These are phyloP conservation scores for Lasiodiplodia sp. DNA, from an alignment of 2,329 filamentous ascomycete species.

Conservation along the genomic window DNA sequence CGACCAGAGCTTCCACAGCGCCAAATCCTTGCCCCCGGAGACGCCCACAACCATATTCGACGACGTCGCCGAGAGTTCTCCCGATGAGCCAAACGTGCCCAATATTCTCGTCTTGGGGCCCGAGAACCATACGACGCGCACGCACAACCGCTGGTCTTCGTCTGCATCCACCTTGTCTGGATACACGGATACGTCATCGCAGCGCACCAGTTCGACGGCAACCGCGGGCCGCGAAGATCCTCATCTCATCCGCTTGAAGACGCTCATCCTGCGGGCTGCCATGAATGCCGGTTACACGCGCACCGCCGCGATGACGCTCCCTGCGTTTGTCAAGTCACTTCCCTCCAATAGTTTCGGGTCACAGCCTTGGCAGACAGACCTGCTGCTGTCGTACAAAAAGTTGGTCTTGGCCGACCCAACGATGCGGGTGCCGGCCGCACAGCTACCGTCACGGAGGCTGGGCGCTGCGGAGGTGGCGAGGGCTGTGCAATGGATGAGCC, in stretches of 20 bases:
- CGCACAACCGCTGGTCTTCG: slow-evolving; percentile 81
- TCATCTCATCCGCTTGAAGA: slow-evolving; percentile 79
- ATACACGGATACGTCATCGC: slow-evolving; percentile 71
- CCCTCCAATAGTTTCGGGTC: slow-evolving; percentile 81
- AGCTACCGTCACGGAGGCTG: slow-evolving; percentile 67
- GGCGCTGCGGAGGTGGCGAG: slow-evolving; percentile 73
- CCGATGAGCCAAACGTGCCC: slow-evolving; percentile 78
- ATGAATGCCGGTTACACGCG: slow-evolving; percentile 83
- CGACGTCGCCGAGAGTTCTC: slow-evolving; percentile 74
- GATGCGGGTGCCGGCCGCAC: slow-evolving; percentile 58
- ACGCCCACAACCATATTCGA: slow-evolving; percentile 96
- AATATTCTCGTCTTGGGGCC: slow-evolving; percentile 90
- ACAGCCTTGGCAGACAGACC: slow-evolving; percentile 70
- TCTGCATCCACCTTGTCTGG: slow-evolving; percentile 75
- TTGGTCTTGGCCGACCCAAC: slow-evolving; percentile 77
- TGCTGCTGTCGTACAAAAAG: slow-evolving; percentile 82
- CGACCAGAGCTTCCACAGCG: slow-evolving; percentile 52
- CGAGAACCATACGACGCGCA: slow-evolving; percentile 57
- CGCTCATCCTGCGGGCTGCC: slow-evolving; percentile 82
- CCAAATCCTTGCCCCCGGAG: slow-evolving; percentile 67
- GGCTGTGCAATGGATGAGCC: slow-evolving; percentile 78
- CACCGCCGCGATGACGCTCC: slow-evolving; percentile 64
- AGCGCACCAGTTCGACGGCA: slow-evolving; percentile 74
- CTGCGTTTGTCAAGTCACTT: slow-evolving; percentile 77
- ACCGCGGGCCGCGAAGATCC: slow-evolving; percentile 71